A percentile compares a stretch with the other conserved stretches of the same genome.
Conservation (phyloP, 2,329 filamentous ascomycete species). For the Aspergillus uvarum region DNA sequence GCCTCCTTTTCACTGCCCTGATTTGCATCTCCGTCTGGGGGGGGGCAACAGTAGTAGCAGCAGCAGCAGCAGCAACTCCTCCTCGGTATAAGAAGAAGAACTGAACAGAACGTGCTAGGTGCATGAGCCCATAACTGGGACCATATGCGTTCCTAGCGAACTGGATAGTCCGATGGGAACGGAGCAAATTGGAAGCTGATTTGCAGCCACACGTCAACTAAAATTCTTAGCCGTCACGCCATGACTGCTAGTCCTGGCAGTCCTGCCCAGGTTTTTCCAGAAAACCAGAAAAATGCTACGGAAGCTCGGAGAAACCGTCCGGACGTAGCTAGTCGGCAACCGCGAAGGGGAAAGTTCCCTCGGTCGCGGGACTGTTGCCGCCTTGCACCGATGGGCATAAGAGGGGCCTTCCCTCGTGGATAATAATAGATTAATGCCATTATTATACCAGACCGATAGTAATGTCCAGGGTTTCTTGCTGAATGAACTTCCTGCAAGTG, state of each 20-base stretch:
- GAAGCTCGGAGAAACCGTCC: conserved; percentile 17
- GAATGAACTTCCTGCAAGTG: not conserved
- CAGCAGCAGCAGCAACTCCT: not conserved
- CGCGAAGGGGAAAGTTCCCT: not conserved
- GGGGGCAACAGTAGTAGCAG: conserved; percentile 1
- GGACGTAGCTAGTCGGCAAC: conserved; percentile 9
- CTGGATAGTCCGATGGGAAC: conserved; percentile 7
- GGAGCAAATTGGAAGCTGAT: conserved; percentile 19
- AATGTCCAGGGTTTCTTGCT: not conserved
- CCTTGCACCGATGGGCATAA: not conserved
- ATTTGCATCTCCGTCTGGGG: conserved; percentile 7
- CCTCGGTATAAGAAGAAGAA: not conserved
- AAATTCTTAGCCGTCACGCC: conserved; percentile 23
- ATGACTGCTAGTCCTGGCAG: conserved; percentile 7
- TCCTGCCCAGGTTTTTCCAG: not conserved
- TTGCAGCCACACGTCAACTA: conserved; percentile 16
- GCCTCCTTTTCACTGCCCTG: conserved; percentile 8
- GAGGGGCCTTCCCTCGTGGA: not conserved
- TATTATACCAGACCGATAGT: not conserved
- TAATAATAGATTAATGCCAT: not conserved
- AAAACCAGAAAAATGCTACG: not conserved
- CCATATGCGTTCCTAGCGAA: conserved; percentile 13
- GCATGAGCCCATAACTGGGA: conserved; percentile 13
- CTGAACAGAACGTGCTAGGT: conserved; percentile 18
- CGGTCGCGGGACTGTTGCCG: not conserved